phyloP scores from a whole-genome alignment of 305 asterid species.

The Plantago coronopus region DNA sequence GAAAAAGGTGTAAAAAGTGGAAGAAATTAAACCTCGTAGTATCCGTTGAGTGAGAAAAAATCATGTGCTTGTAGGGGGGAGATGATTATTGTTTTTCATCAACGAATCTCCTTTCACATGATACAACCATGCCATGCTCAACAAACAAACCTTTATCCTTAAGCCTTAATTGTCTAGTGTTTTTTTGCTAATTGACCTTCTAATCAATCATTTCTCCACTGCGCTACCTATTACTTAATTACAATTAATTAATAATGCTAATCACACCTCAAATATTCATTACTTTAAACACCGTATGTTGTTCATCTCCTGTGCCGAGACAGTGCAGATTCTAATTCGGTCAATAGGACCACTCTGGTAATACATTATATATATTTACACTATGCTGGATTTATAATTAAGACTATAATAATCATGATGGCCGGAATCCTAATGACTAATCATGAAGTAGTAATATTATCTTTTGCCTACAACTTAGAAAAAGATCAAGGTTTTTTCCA shows the following conservation, averaged over 20 bases:
- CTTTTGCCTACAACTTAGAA: too few relatives aligned
- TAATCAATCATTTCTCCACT: background rate
- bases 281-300: constrained; percentile 12
- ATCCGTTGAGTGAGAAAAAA: constrained; percentile 34
- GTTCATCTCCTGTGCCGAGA: constrained; percentile 36
- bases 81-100: background rate
- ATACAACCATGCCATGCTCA: constrained; percentile 26
- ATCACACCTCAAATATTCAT: background rate
- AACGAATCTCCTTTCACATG: constrained; percentile 21
- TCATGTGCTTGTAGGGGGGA: background rate
- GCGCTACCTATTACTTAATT: background rate
- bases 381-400: too few relatives aligned
- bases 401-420: too few relatives aligned
- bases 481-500: too few relatives aligned
- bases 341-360: constrained; percentile 26
- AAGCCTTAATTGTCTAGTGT: background rate
- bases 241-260: background rate
- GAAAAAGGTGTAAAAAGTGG: constrained; percentile 15
- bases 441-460: too few relatives aligned
- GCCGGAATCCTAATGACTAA: too few relatives aligned
- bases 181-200: background rate
- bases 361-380: too few relatives aligned
- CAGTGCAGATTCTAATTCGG: constrained; percentile 19
- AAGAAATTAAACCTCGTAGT: constrained; percentile 42
- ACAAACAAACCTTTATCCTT: constrained; percentile 24